Evolutionary conservation across 2,329 filamentous ascomycete species (phyloP).

Genomic region (Diaporthe vexans): DNA sequence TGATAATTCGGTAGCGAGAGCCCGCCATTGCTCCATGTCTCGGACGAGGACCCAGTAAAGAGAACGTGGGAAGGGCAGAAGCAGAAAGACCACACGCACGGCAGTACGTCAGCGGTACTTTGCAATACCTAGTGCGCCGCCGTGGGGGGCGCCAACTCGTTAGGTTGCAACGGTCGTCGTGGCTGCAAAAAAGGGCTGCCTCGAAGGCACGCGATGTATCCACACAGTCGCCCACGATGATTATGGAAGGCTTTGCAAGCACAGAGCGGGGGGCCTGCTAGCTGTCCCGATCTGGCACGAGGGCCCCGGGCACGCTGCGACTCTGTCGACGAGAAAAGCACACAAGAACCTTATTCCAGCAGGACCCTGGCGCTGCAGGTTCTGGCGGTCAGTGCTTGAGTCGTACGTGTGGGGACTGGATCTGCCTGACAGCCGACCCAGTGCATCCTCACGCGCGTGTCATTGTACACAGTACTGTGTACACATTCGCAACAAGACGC

Average conservation of each 20-base stretch:
- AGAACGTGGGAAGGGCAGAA: slow-evolving; percentile 18
- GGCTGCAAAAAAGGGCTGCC: slow-evolving; percentile 9
- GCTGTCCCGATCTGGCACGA: slow-evolving; percentile 34
- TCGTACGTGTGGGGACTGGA: slow-evolving; percentile 33
- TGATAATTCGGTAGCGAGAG: slow-evolving; percentile 13
- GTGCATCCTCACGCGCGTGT: slow-evolving; percentile 1
- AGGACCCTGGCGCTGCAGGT: slow-evolving; percentile 29
- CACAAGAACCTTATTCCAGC: slow-evolving; percentile 35
- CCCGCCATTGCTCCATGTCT: slow-evolving; percentile 29
- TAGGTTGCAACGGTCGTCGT: slow-evolving; percentile 29
- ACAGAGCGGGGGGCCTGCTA: slow-evolving; percentile 31
- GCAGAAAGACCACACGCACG: background rate
- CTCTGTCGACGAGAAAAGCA: slow-evolving; percentile 27
- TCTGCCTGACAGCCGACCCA: slow-evolving; percentile 31
- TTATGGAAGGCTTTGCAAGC: slow-evolving; percentile 33
- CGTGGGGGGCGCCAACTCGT: slow-evolving; percentile 32
- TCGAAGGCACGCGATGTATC: slow-evolving; percentile 29
- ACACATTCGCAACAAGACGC: background rate
- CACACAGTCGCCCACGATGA: slow-evolving; percentile 13
- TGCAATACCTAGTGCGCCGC: background rate
- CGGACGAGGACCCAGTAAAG: slow-evolving; percentile 26
- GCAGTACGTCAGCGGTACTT: slow-evolving; percentile 23
- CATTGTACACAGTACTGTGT: slow-evolving; percentile 7
- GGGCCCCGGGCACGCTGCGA: slow-evolving; percentile 19
- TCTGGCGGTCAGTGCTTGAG: slow-evolving; percentile 33